Evolutionary conservation across 2,329 filamentous ascomycete species (phyloP), one percentile per base, ranked within the genome.

Genomic region (Hysterium pulicare): DNA sequence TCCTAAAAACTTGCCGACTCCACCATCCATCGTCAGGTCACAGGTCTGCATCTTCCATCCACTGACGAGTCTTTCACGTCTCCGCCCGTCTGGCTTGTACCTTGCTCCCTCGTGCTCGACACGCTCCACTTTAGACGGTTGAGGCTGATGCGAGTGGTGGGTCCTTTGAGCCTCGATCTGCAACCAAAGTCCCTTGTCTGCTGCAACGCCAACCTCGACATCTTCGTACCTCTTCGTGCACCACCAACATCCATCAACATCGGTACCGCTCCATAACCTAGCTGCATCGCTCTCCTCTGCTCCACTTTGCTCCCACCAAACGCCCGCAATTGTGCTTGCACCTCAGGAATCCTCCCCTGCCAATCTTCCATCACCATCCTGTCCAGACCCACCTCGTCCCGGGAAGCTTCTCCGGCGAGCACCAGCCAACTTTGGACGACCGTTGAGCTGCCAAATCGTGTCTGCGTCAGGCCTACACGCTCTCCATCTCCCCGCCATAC

Each of bases 371-470:
- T 11, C 16, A 21, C 23, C 23, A 15, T 11, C 48, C 42, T 40
- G 24, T 44, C 44, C 53, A 51, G 49, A 58, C 54, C 61, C 59
- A 61, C 61, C 54, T 50, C 54, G 58, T 54, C 61, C 62, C 61
- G 59, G 57, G 60, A 59, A 61, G 46, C 54, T 57, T 57, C 50
- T 48, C 53, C 53, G 54, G 47, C 55, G 54, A 53, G 51, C 53
- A 46, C 13, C 24, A 53, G 54, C 47, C 53, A 51, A 53, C 45
- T 51, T 47, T 50, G 46, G 44, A 53, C 49, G 48, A 49, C 45
- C 17, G n/a, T 19, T 19, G 32, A 17, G 21, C 34, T 13, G 20
- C 17, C 21, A 10, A 5, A 23, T 21, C 34, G 34, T 13, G 39
- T 40, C 49, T 54, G 48, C 55, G 51, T 46, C 58, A 47, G 50